Evolutionary conservation across 805 yeast species (phyloP), one percentile per base, ranked within the genome.

Genomic region (Torulaspora quercuum): DNA sequence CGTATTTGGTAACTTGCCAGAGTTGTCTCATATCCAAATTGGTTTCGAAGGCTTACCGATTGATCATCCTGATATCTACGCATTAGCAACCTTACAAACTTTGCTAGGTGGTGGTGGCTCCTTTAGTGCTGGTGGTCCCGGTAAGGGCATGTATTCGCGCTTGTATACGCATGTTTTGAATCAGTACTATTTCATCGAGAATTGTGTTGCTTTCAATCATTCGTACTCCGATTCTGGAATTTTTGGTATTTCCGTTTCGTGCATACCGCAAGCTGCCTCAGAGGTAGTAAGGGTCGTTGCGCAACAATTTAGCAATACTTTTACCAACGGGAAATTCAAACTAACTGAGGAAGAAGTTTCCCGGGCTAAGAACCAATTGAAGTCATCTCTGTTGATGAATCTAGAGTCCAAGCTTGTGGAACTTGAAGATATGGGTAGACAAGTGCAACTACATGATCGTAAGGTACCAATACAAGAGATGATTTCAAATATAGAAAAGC

Each of bases 61-160:
- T 20, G 74, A 77, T 34, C 80, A 83, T 55, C 86, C 85, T 12
- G 97, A 92, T 51, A 78, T 89, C 28, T 92, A 92, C 54, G 94
- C 95, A 1, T 67, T 88, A 25, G 96, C 97, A 2, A 79, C 88
- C 1, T 69, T 92, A 40, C 97, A 92, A 59, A 86, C 89, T 42
- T 68, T 90, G 14, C 67, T 92, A 9, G 98, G 98, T 27, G 97
- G 97, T 23, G 98, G 97, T 39, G 95, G 96, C 4, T 88, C 97
- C 1, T 92, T 92, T 57, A 81, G 94, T 12, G 97, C 98, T 7
- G 98, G 98, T 48, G 98, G 98, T 0, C 98, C 98, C 11, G 98
- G 98, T 36, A 92, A 92, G 63, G 98, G 98, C 3, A 89, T 92
- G 97, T 92, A 88, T 59, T 86, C 96, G 3, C 73, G 97, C 41